Percentiles rank a stretch among this genome's conserved stretches.
Evolutionary conservation across 768 basidiomycete species (phyloP).

Genomic region (Amanita rimosa): DNA sequence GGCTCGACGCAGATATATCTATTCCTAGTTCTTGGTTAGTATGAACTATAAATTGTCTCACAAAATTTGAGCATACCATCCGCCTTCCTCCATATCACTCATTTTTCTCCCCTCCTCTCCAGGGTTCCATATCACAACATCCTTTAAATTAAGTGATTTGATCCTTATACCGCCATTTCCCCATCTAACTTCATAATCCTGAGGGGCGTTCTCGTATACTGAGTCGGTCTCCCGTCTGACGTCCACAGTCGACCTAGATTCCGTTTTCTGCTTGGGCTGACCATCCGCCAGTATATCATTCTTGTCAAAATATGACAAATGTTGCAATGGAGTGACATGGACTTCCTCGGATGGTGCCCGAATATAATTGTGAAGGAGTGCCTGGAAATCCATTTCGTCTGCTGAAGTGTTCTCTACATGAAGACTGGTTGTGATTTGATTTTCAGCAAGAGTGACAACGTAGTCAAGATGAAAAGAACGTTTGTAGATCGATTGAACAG

Average conservation of each 20-base stretch:
- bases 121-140: constrained; percentile 96
- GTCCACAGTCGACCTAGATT: constrained; percentile 52
- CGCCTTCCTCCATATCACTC: constrained; percentile 80
- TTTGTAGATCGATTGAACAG: constrained; percentile 47
- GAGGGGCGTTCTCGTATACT: constrained; percentile 59
- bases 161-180: constrained; percentile 43
- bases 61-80: constrained; percentile 47
- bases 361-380: constrained; percentile 88
- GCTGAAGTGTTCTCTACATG: constrained; percentile 66
- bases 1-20: constrained; percentile 88
- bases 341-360: constrained; percentile 48
- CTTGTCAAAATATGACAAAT: constrained; percentile 72
- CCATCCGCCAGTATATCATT: constrained; percentile 46
- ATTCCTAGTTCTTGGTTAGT: constrained; percentile 43
- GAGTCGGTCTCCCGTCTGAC: constrained; percentile 61
- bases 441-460: constrained; percentile 66
- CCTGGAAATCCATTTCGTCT: constrained; percentile 72
- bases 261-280: constrained; percentile 37
- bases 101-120: constrained; percentile 63
- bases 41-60: not conserved
- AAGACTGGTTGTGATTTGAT: constrained; percentile 69
- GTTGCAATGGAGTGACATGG: constrained; percentile 53
- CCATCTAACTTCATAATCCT: constrained; percentile 50
- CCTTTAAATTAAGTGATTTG: constrained; percentile 45
- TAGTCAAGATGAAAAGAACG: constrained; percentile 66